A percentile compares a stretch with the other conserved stretches of the same genome.
phyloP scores from a whole-genome alignment of 768 basidiomycete species.

The Suillus spraguei region DNA sequence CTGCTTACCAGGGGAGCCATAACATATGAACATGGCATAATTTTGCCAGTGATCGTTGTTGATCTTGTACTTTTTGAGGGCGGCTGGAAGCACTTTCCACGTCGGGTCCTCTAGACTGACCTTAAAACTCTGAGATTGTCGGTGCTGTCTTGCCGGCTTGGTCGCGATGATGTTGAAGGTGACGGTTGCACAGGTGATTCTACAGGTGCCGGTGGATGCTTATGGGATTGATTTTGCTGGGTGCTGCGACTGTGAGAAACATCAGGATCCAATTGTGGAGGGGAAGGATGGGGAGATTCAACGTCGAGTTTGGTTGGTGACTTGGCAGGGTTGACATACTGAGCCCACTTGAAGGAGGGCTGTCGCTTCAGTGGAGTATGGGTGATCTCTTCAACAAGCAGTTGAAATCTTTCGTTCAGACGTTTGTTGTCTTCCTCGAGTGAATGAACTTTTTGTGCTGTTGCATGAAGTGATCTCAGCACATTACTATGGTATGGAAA shows the following conservation, averaged over 20 bases:
- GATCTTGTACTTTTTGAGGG: constrained; percentile 98
- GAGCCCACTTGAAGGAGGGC: constrained; percentile 88
- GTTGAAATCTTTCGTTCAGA: constrained; percentile 61
- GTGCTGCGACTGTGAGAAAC: constrained; percentile 36
- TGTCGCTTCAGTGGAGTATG: constrained; percentile 62
- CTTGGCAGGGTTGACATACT: constrained; percentile 71
- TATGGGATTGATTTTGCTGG: constrained; percentile 28
- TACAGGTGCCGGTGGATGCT: constrained; percentile 36
- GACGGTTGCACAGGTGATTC: constrained; percentile 32
- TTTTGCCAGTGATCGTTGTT: constrained; percentile 99
- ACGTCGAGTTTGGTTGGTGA: constrained; percentile 79
- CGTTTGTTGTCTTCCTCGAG: constrained; percentile 82
- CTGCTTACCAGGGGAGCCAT: constrained; percentile 81
- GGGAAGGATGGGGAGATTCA: constrained; percentile 82
- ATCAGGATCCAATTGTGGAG: constrained; percentile 79
- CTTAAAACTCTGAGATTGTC: constrained; percentile 90
- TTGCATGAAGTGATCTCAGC: constrained; percentile 10
- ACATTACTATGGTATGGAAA: not conserved
- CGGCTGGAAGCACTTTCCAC: constrained; percentile 97
- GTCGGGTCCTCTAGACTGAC: constrained; percentile 98
- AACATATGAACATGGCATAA: constrained; percentile 99
- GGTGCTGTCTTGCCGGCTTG: constrained; percentile 62
- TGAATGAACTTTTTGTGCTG: constrained; percentile 67
- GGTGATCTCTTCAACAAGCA: constrained; percentile 67
- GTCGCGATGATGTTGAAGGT: constrained; percentile 28